A percentile compares a stretch with the other conserved stretches of the same genome.
Conservation (phyloP, 1,284 basidiomycete genomes). For the Ganoderma sp. region DNA sequence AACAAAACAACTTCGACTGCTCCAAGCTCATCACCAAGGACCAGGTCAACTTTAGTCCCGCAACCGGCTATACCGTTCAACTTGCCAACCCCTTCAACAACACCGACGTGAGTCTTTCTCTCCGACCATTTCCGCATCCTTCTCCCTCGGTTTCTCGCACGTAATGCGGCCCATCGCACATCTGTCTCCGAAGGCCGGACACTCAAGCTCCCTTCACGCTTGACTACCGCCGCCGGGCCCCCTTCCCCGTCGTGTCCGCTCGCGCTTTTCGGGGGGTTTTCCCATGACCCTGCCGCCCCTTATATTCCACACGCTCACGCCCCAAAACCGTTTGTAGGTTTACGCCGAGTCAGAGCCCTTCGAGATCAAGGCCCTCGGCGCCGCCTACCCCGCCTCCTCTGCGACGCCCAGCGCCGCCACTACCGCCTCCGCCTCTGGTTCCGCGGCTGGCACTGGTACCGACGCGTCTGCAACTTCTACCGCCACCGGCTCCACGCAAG, state of each 20-base stretch:
- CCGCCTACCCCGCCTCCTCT: constrained; percentile 61
- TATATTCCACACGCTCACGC: background rate
- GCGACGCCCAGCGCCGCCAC: constrained; percentile 42
- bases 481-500: constrained; percentile 13
- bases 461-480: constrained; percentile 30
- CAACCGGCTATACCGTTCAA: constrained; percentile 59
- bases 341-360: constrained; percentile 67
- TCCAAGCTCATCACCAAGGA: constrained; percentile 58
- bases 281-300: background rate
- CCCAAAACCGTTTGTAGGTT: constrained; percentile 48
- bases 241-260: background rate
- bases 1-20: constrained; percentile 64
- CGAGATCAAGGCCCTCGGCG: constrained; percentile 68
- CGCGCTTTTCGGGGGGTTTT: background rate
- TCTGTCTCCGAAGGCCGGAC: background rate
- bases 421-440: constrained; percentile 34
- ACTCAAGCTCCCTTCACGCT: no score
- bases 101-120: constrained; percentile 51
- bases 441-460: constrained; percentile 38
- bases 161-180: no score
- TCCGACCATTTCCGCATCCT: constrained; percentile 1
- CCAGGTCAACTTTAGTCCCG: constrained; percentile 50
- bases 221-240: background rate
- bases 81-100: constrained; percentile 64
- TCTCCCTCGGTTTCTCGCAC: background rate